These are phyloP conservation scores for Pistacia integerrima DNA, from an alignment of 345 rosid species.

Conservation along the genomic window DNA sequence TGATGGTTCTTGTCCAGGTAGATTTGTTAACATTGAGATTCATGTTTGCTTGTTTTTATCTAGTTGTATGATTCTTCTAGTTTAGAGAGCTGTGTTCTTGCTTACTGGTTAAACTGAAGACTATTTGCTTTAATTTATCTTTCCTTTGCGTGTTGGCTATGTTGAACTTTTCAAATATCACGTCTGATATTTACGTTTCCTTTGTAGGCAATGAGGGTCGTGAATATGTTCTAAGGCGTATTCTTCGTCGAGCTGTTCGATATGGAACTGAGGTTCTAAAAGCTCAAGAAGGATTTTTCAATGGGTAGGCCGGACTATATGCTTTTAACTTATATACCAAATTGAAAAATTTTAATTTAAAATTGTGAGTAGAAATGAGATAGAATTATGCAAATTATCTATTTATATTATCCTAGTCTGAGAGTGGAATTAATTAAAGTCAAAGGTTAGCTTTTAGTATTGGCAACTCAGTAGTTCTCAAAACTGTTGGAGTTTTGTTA, in stretches of 20 bases:
- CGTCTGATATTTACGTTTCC: slow-evolving; percentile 6
- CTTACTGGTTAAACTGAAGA: neutral
- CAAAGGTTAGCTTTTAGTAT: too few relatives aligned
- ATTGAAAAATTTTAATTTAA: too few relatives aligned
- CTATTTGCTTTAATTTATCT: neutral
- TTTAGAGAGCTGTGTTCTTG: neutral
- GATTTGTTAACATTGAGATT: neutral
- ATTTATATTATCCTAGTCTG: too few relatives aligned
- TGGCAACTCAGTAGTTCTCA: too few relatives aligned
- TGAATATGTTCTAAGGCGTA: slow-evolving; percentile 93
- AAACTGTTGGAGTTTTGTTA: too few relatives aligned
- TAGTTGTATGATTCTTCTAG: neutral
- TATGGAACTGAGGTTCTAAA: slow-evolving; percentile 88
- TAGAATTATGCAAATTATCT: too few relatives aligned
- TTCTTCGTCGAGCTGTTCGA: slow-evolving; percentile 97
- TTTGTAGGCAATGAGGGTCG: slow-evolving; percentile 91
- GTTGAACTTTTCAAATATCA: slow-evolving; percentile 5
- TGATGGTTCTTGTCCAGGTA: slow-evolving; percentile 99
- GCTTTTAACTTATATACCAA: neutral
- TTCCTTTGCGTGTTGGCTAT: neutral
- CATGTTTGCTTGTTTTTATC: neutral
- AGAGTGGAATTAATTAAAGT: too few relatives aligned
- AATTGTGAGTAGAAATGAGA: too few relatives aligned
- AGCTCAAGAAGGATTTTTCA: slow-evolving; percentile 91
- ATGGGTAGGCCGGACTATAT: slow-evolving; percentile 52